Evolutionary conservation across 306 rosid species (phyloP).

Genomic region (Cicer judaicum): DNA sequence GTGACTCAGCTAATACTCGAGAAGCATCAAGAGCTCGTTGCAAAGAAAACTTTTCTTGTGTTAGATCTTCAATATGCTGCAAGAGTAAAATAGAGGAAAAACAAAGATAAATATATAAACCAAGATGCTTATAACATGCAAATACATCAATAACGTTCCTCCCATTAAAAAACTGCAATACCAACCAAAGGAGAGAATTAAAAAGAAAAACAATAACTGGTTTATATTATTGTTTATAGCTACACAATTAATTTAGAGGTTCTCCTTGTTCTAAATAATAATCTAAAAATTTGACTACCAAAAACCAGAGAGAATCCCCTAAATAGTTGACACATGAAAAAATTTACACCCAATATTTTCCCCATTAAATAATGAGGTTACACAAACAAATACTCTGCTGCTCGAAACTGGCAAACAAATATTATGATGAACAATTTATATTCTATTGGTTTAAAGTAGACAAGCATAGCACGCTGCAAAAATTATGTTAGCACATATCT

Average conservation of each 20-base stretch:
- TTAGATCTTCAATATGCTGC: conserved; percentile 98
- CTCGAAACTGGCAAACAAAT: conserved; percentile 9
- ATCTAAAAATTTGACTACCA: conserved; percentile 16
- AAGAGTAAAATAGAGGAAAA: conserved; percentile 25
- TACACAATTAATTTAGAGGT: neutral
- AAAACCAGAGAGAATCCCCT: conserved; percentile 26
- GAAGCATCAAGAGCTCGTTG: conserved; percentile 93
- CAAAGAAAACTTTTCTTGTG: conserved; percentile 87
- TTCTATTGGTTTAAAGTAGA: conserved; percentile 10
- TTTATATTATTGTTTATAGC: conserved; percentile 8
- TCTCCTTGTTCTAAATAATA: conserved; percentile 8
- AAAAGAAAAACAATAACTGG: conserved; percentile 11
- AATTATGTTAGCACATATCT: neutral
- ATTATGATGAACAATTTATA: conserved; percentile 21
- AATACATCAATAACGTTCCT: conserved; percentile 19
- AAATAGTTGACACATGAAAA: conserved; percentile 15
- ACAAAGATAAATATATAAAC: neutral
- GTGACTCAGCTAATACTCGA: conserved; percentile 75
- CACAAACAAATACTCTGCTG: neutral
- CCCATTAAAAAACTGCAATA: neutral
- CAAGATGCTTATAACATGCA: conserved; percentile 19
- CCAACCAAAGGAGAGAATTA: neutral
- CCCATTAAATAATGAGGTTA: conserved; percentile 8
- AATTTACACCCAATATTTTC: neutral
- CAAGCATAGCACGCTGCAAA: conserved; percentile 13